Base-by-base conservation (phyloP, 148 eudicot genomes). In the Rhododendron williamsianum region DNA sequence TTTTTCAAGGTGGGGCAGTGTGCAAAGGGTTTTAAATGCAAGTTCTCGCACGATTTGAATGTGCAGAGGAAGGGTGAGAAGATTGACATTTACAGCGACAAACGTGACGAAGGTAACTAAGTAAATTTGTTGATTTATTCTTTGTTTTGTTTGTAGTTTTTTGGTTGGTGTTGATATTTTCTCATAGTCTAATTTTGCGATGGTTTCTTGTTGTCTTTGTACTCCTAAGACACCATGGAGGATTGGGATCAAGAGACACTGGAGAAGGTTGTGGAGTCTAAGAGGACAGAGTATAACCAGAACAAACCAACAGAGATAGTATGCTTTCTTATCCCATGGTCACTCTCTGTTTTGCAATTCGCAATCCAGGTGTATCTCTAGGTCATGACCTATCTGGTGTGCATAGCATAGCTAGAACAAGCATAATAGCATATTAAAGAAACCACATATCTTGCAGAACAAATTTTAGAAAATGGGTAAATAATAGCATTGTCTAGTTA, bases 1-100 rank as follows among this genome's bases (percentile, higher is more conserved):
- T 93, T 92, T 89, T 96, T 84, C 88, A 96, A 96, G 89, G 98
- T 80, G 71, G 98, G 98, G 84, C 98, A 96, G 86, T 96, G 98
- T 91, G 86, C 98, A 9, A 96, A 96, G 86, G 98, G 98, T 49
- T 96, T 96, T 86, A 96, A 96, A 78, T 96, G 98, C 91, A 96
- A 94, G 88, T 96, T 96, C 84, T 96, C 98, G 10, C 98, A 94
- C 84, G 97, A 94, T 86, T 86, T 94, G 85, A 94, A 92, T 89
- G 90, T 94, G 83, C 94, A 92, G 84, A 91, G 97, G 88, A 94
- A 94, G 87, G 97, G 97, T 85, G 97, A 93, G 89, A 94, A 94
- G 92, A 94, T 94, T 87, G 94, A 93, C 84, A 89, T 94, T 82
- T 94, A 89, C 86, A 84, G 91, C 33, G 97, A 94, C 86, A 88